Evolutionary conservation across 2,329 filamentous ascomycete species (phyloP), one percentile per base, ranked within the genome.

Genomic region (Aureobasidium sp.): DNA sequence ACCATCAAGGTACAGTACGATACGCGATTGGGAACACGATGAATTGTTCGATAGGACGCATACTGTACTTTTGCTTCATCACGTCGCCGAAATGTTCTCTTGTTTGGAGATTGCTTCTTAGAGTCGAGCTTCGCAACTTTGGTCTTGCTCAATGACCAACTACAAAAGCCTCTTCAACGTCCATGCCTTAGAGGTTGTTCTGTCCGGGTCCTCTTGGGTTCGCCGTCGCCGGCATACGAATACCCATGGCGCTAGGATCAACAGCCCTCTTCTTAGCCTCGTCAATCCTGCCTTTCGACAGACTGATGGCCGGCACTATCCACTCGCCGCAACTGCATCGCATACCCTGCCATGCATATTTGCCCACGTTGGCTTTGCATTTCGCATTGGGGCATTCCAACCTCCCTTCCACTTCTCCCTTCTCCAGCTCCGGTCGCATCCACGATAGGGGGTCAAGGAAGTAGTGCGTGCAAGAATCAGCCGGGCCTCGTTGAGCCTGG

Each of bases 291-390:
- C 88, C 87, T 74, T 87, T 89, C 60, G 91, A 87, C 64, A 97
- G 79, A 64, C 89, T 93, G 72, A 99, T 94, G 0, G 89, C 92
- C 9, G 94, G 93, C 56, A 91, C 89, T 25, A 97, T 82, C 93
- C 94, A 97, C 65, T 87, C 85, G 41, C 88, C 86, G 74, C 94
- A 99, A 71, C 86, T 94, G 77, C 94, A 99, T 73, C 86, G 87
- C 81, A 97, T 88, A 15, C 94, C 94, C 73, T 95, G 91, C 94
- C 94, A 99, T 58, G 93, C 89, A 72, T 97, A 99, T 69, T 94
- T 89, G 42, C 94, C 94, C 52, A 97, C 85, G 58, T 90, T 91
- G 44, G 89, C 86, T 51, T 84, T 85, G 74, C 94, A 99, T 70
- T 87, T 88, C 11, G 93, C 92, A 70, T 87, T 88, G 11, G 94